Evolutionary conservation across 495 filamentous ascomycete species (phyloP), one percentile per base, ranked within the genome.

Genomic region (Rhizodiscina lignyota): DNA sequence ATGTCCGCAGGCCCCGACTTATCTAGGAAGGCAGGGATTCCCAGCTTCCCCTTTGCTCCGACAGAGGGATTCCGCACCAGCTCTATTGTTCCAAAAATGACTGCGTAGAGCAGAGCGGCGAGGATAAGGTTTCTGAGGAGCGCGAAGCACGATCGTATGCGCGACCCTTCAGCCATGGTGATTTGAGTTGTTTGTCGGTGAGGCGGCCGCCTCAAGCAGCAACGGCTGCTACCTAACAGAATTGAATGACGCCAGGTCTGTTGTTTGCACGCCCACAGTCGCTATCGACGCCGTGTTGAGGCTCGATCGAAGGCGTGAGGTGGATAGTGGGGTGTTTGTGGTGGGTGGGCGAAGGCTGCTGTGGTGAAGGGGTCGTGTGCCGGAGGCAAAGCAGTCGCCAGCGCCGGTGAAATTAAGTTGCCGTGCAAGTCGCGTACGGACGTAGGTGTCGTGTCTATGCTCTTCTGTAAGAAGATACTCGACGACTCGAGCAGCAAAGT

Each of bases 11-110:
- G 49, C 1, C 49, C 46, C 6, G 46, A 41, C 37, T 50, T 50
- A 38, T 52, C 47, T 16, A 51, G 40, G 32, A 49, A 43, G 35
- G 48, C 45, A 12, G 49, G 49, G 18, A 52, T 52, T 16, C 46
- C 49, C 4, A 52, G 37, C 30, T 47, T 49, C 13, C 46, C 47
- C 29, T 43, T 49, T 1, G 41, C 21, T 5, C 37, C 39, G 1
- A 42, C 33, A n/a, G 15, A 33, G 12, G 46, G 49, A 27, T 42
- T 32, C 20, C 41, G 40, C 15, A 37, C 40, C 4, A 48, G 34
- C 10, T 21, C 31, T 17, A 53, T 50, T 18, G 44, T 39, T 36
- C 47, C 50, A 32, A 45, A 48, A 4, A 53, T 45, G 30, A 34
- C 17, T 1, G 43, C 41, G 21, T 53, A 50, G 5, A 50, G 19